Evolutionary conservation across 2,329 filamentous ascomycete genomes (phyloP).

Genomic region (Lasiodiplodia gonubiensis): DNA sequence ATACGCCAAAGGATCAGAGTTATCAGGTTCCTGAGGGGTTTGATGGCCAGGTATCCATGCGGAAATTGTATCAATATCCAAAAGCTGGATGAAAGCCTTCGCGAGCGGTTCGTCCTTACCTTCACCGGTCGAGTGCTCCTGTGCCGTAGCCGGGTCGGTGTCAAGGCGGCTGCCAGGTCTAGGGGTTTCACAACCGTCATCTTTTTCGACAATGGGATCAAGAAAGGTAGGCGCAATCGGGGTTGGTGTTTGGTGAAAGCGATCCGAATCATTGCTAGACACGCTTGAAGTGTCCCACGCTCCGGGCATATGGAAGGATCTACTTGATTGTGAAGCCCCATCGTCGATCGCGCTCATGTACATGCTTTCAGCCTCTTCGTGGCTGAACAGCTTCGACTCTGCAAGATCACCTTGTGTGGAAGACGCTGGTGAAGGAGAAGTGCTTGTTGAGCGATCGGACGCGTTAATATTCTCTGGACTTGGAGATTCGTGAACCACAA

Average conservation of each 20-base stretch:
- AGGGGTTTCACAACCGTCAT: conserved; percentile 49
- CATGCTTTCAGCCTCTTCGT: conserved; percentile 84
- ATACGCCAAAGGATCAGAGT: neutral
- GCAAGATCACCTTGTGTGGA: conserved; percentile 35
- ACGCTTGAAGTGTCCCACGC: conserved; percentile 47
- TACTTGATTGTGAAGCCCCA: conserved; percentile 36
- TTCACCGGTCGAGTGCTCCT: neutral
- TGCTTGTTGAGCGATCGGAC: conserved; percentile 20
- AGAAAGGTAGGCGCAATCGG: conserved; percentile 25
- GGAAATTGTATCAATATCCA: conserved; percentile 46
- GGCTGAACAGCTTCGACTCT: conserved; percentile 72
- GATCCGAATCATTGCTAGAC: conserved; percentile 32
- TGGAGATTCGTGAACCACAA: no score
- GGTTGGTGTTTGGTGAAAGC: neutral
- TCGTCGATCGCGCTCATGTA: conserved; percentile 74
- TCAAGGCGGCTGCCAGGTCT: conserved; percentile 43
- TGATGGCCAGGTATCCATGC: conserved; percentile 43
- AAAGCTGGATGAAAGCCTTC: conserved; percentile 36
- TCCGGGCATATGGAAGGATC: conserved; percentile 45
- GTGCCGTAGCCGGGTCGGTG: neutral
- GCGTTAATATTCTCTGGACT: neutral
- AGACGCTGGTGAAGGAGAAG: conserved; percentile 19
- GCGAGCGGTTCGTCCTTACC: neutral
- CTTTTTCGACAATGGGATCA: conserved; percentile 36
- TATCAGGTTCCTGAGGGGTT: neutral